Base-by-base conservation (phyloP, 352 stramenopile species). In the Vaucheria bursata region DNA sequence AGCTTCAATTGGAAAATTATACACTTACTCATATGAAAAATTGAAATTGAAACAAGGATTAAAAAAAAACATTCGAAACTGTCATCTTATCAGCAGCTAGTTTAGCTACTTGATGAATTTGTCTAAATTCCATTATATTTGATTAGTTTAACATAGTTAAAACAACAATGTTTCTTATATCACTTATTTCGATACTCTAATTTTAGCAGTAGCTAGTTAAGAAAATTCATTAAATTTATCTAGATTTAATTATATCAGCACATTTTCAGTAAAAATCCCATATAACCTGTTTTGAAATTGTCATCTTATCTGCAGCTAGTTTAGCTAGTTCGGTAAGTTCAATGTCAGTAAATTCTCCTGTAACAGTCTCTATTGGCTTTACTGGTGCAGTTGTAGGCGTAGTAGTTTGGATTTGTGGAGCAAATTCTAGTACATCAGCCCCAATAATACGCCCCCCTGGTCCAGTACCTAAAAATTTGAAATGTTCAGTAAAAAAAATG, bases 331-430 rank as follows among this genome's bases (percentile, higher is more conserved):
- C 50, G 65, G 90, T 93, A 76, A 97, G 88, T 29, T 91, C 90
- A 85, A 95, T 96, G 86, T 98, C 94, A 37, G 89, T 91, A 88
- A 91, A 97, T 85, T 91, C 91, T 35, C 79, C 78, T n/a, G n/a
- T n/a, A n/a, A n/a, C n/a, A n/a, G n/a, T n/a, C n/a, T n/a, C n/a
- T n/a, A n/a, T n/a, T n/a, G n/a, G n/a, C n/a, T n/a, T n/a, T n/a
- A n/a, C n/a, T n/a, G n/a, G n/a, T n/a, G n/a, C n/a, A n/a, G n/a
- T n/a, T n/a, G n/a, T n/a, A n/a, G n/a, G n/a, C n/a, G n/a, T n/a
- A n/a, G n/a, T n/a, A n/a, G n/a, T n/a, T n/a, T n/a, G n/a, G n/a
- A n/a, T n/a, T n/a, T n/a, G n/a, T n/a, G 89, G 89, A 64, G 96
- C 85, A 78, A 91, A 96, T 31, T 93, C 91, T 37, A 93, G 88